Evolutionary conservation across 2,329 filamentous ascomycete species (phyloP).

Genomic region (Pleoardoris graminearum): DNA sequence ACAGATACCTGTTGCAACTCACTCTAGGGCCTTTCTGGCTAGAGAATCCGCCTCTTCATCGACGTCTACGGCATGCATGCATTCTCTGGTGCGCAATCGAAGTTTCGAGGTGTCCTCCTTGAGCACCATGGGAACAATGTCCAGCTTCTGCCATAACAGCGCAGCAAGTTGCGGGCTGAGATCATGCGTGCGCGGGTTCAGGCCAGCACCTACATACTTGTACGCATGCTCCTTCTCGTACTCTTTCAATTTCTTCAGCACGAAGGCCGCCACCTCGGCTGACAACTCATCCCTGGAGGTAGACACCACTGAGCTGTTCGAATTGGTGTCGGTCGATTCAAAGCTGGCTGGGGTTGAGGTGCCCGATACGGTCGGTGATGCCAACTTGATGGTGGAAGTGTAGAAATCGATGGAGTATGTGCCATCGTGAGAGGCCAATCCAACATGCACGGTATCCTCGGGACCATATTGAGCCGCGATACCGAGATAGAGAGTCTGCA

Average conservation of each 20-base stretch:
- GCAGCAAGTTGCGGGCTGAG: conserved; percentile 69
- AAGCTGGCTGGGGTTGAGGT: conserved; percentile 15
- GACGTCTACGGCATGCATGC: conserved; percentile 61
- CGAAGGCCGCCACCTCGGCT: conserved; percentile 57
- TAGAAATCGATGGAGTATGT: conserved; percentile 76
- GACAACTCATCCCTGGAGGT: conserved; percentile 21
- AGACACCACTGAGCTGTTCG: conserved; percentile 18
- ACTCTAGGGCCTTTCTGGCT: conserved; percentile 77
- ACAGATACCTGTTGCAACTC: conserved; percentile 33
- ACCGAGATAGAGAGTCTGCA: conserved; percentile 59
- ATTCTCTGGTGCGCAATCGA: conserved; percentile 5
- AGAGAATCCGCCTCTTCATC: conserved; percentile 84
- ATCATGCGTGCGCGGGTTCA: conserved; percentile 63
- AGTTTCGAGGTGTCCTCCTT: conserved; percentile 19
- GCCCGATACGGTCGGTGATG: neutral
- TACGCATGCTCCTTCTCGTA: conserved; percentile 69
- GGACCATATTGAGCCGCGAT: conserved; percentile 61
- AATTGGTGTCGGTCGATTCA: conserved; percentile 16
- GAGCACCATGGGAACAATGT: conserved; percentile 73
- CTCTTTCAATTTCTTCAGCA: conserved; percentile 59
- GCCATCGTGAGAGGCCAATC: conserved; percentile 70
- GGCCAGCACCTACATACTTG: conserved; percentile 76
- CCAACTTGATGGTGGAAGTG: conserved; percentile 41
- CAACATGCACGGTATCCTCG: conserved; percentile 54
- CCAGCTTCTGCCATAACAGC: conserved; percentile 74